Evolutionary conservation across 768 basidiomycete species (phyloP).

Genomic region (Suillus bovinus): DNA sequence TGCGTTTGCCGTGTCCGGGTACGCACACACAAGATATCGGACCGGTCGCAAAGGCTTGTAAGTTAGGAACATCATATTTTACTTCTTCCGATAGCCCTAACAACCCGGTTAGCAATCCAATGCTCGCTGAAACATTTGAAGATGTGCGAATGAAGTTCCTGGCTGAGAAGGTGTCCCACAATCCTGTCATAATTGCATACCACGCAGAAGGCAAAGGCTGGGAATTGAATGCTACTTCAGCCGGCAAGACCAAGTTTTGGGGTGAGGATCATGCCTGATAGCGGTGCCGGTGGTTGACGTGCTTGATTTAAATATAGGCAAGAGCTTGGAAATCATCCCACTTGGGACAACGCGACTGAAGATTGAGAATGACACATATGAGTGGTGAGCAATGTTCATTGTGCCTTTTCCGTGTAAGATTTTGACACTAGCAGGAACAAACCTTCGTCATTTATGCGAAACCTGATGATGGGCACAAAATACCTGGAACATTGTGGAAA

Average conservation of each 20-base stretch:
- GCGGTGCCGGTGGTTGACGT: conserved; percentile 17
- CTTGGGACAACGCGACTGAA: conserved; percentile 67
- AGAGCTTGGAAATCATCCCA: conserved; percentile 86
- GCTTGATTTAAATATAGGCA: conserved; percentile 49
- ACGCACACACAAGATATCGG: conserved; percentile 78
- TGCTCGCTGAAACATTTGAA: conserved; percentile 89
- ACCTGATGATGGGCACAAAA: conserved; percentile 88
- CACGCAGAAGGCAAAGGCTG: conserved; percentile 81
- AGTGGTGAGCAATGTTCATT: conserved; percentile 52
- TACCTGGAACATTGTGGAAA: conserved; percentile 86
- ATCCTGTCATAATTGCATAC: conserved; percentile 82
- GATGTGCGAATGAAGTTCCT: conserved; percentile 79
- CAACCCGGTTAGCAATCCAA: conserved; percentile 63
- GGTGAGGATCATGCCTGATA: conserved; percentile 47
- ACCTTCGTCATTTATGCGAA: conserved; percentile 86
- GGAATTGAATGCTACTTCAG: conserved; percentile 74
- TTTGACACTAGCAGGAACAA: conserved; percentile 57
- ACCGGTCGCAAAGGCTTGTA: conserved; percentile 88
- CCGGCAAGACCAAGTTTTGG: conserved; percentile 89
- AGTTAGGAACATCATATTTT: conserved; percentile 31
- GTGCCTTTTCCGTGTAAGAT: conserved; percentile 8
- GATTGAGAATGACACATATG: conserved; percentile 66
- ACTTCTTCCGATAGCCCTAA: conserved; percentile 8
- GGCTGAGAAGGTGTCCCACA: conserved; percentile 86
- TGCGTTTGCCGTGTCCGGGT: conserved; percentile 83